Conservation (phyloP, 2,329 filamentous ascomycete genomes). For the Diplodia seriata region DNA sequence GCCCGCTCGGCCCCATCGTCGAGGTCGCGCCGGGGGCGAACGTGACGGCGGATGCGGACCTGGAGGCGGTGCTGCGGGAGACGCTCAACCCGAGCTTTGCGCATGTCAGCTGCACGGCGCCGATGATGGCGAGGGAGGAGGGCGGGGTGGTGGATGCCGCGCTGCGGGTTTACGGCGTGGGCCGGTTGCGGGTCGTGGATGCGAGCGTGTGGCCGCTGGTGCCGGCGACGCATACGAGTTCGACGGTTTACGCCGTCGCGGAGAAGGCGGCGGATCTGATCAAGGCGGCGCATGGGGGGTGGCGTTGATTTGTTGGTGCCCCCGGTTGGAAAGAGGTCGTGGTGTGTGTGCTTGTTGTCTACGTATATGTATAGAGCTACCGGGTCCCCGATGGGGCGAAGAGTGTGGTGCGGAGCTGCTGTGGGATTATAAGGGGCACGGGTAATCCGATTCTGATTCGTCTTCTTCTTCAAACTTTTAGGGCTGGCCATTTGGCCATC, state of each 20-base stretch:
- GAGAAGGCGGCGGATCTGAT: constrained; percentile 13
- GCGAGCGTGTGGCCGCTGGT: constrained; percentile 28
- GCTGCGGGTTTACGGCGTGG: constrained; percentile 26
- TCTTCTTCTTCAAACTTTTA: too few species aligned
- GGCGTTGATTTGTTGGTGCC: background rate
- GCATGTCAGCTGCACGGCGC: constrained; percentile 47
- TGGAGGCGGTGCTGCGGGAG: constrained; percentile 38
- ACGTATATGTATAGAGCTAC: too few species aligned
- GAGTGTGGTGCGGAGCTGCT: too few species aligned
- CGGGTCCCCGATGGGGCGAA: too few species aligned
- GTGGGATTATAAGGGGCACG: too few species aligned
- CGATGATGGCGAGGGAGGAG: constrained; percentile 26
- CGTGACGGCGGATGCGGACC: constrained; percentile 43
- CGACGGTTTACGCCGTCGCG: constrained; percentile 30
- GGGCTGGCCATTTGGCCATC: too few species aligned
- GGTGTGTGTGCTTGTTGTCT: too few species aligned
- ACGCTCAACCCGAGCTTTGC: constrained; percentile 35
- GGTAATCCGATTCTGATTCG: too few species aligned
- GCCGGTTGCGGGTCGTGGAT: constrained; percentile 22
- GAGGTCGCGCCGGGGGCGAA: constrained; percentile 39
- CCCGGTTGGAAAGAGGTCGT: too few species aligned
- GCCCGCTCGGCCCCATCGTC: constrained; percentile 35
- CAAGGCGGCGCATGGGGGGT: background rate
- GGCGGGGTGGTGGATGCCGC: constrained; percentile 24
- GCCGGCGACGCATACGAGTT: constrained; percentile 1